Percentiles rank a stretch among this genome's conserved stretches.
Evolutionary conservation across 179 eudicot genomes (phyloP).

Genomic region (Drosera spatulata): DNA sequence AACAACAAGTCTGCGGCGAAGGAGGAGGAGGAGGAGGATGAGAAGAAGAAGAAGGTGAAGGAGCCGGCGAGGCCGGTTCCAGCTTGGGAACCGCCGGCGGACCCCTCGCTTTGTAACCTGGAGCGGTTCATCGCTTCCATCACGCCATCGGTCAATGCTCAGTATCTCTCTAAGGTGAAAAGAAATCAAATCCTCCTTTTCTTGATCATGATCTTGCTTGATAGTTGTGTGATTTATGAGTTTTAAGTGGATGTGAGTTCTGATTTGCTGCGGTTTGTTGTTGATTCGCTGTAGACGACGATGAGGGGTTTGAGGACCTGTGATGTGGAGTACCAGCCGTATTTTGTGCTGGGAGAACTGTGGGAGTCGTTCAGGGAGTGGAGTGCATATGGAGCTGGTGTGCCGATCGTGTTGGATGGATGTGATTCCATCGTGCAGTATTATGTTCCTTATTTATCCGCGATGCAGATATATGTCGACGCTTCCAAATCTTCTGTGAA

Average conservation of each 20-base stretch:
- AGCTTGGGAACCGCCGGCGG: slow-evolving; percentile 8
- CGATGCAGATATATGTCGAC: slow-evolving; percentile 62
- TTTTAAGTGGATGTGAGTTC: neutral
- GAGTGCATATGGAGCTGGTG: slow-evolving; percentile 98
- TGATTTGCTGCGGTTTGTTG: neutral
- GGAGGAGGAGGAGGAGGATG: slow-evolving; percentile 3
- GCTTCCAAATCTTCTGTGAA: slow-evolving; percentile 32
- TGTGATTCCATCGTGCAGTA: slow-evolving; percentile 79
- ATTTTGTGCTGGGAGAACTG: slow-evolving; percentile 68
- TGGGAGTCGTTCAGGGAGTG: slow-evolving; percentile 97
- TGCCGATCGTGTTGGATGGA: slow-evolving; percentile 77
- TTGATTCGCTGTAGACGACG: slow-evolving; percentile 41
- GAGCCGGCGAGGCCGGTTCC: slow-evolving; percentile 16
- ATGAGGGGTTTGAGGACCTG: slow-evolving; percentile 57
- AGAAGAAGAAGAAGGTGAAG: slow-evolving; percentile 16
- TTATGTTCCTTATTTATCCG: slow-evolving; percentile 90
- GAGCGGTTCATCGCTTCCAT: slow-evolving; percentile 64
- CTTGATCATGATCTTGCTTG: neutral
- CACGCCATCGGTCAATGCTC: slow-evolving; percentile 73
- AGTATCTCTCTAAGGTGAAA: slow-evolving; percentile 62
- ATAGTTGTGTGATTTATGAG: neutral
- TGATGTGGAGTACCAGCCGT: slow-evolving; percentile 60
- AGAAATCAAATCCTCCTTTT: neutral
- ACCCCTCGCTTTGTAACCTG: slow-evolving; percentile 44
- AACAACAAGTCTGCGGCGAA: slow-evolving; percentile 3